These are phyloP conservation scores for Heterobasidion parviporum DNA, from an alignment of 1,284 basidiomycete species.

Conservation along the genomic window DNA sequence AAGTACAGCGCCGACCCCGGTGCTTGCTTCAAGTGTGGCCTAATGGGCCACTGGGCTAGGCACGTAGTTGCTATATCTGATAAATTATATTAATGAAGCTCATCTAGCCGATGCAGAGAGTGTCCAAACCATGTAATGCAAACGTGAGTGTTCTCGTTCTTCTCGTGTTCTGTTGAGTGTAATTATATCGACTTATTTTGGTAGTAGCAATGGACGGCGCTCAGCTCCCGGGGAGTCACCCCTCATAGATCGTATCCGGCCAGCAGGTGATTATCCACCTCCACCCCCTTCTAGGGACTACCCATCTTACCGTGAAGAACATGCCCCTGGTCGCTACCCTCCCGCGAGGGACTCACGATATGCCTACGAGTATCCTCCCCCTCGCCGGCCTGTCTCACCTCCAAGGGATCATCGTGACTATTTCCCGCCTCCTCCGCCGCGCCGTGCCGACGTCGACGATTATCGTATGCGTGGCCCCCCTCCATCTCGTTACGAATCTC, in stretches of 20 bases:
- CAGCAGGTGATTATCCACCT: constrained; percentile 34
- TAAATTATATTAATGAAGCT: constrained; percentile 1
- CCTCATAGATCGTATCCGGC: constrained; percentile 48
- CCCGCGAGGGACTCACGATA: constrained; percentile 40
- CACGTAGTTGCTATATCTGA: constrained; percentile 22
- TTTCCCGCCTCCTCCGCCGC: constrained; percentile 35
- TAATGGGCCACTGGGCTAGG: constrained; percentile 82
- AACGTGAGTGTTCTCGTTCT: constrained; percentile 17
- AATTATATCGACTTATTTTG: constrained; percentile 8
- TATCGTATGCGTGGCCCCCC: constrained; percentile 43
- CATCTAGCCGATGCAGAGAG: constrained; percentile 39
- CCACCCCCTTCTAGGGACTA: constrained; percentile 33
- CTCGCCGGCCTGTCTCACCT: constrained; percentile 47
- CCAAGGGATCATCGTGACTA: constrained; percentile 65
- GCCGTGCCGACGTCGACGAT: constrained; percentile 61
- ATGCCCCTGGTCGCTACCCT: constrained; percentile 32
- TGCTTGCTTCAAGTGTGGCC: constrained; percentile 78
- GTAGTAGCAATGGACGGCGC: constrained; percentile 7
- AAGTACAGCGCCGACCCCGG: constrained; percentile 73
- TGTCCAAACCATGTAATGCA: constrained; percentile 53
- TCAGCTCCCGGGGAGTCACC: constrained; percentile 33
- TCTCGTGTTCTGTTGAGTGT: constrained; percentile 1
- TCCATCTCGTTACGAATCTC: constrained; percentile 33
- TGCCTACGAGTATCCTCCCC: constrained; percentile 46
- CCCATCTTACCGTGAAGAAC: constrained; percentile 46